These are phyloP conservation scores for Eucalyptus cloeziana DNA, from an alignment of 345 rosid genomes.

Conservation along the genomic window DNA sequence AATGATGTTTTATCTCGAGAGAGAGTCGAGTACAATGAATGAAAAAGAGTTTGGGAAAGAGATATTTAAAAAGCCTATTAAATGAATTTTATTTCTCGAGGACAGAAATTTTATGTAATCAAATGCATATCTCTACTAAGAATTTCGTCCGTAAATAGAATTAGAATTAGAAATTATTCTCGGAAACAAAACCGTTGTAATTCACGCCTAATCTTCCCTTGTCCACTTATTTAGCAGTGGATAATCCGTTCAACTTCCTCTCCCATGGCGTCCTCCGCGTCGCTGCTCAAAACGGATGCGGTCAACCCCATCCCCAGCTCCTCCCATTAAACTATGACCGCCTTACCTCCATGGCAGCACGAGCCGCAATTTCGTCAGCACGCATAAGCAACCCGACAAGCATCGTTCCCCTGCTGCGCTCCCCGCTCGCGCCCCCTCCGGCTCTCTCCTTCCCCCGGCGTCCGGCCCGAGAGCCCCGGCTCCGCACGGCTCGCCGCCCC, in stretches of 20 bases:
- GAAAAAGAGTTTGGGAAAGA: too few species aligned
- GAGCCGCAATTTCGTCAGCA: neutral
- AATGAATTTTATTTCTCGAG: rapidly evolving
- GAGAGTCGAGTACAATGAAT: too few species aligned
- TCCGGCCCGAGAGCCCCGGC: slow-evolving; percentile 5
- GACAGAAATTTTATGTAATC: neutral
- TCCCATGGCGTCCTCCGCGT: neutral
- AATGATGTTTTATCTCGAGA: too few species aligned
- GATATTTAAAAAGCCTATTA: too few species aligned
- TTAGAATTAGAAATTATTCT: too few species aligned
- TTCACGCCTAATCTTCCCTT: neutral
- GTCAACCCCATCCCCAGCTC: neutral
- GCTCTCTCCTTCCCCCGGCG: neutral
- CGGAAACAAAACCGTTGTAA: rapidly evolving
- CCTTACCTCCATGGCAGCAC: neutral
- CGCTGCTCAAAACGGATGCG: neutral
- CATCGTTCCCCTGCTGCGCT: neutral
- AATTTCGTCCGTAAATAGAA: neutral
- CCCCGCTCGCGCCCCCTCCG: neutral
- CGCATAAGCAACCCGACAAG: neutral
- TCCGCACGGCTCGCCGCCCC: neutral
- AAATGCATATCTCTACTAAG: neutral
- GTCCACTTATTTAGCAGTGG: neutral
- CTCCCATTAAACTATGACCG: neutral
- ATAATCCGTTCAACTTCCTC: neutral